A percentile compares a stretch with the other conserved stretches of the same genome.
phyloP scores from a whole-genome alignment of 2,329 filamentous ascomycete species.

The Aureobasidium pullulans region DNA sequence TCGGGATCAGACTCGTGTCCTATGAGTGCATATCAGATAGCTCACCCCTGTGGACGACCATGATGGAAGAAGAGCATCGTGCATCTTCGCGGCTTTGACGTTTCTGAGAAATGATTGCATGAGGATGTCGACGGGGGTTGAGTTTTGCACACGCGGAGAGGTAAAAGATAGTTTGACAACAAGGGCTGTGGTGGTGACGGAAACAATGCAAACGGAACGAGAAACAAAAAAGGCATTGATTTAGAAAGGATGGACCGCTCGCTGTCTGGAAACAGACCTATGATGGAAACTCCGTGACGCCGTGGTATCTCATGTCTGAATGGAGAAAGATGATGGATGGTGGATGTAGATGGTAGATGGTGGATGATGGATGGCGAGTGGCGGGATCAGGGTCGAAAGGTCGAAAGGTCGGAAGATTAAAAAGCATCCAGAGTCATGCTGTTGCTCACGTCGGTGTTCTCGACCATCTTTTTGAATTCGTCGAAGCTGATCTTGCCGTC shows the following conservation, averaged over 20 bases:
- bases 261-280: neutral
- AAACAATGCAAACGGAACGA: neutral
- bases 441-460: slow-evolving; percentile 64
- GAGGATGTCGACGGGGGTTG: no score
- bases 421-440: slow-evolving; percentile 1
- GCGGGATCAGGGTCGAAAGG: neutral
- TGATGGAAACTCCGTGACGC: slow-evolving; percentile 8
- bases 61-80: no score
- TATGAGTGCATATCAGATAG: no score
- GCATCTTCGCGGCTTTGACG: no score
- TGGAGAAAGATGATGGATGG: neutral
- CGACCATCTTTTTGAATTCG: slow-evolving; percentile 98
- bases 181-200: no score
- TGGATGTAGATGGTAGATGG: neutral
- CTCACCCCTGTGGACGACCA: no score
- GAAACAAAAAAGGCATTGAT: neutral
- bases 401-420: neutral
- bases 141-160: no score
- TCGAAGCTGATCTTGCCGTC: slow-evolving; percentile 99
- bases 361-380: no score
- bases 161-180: no score
- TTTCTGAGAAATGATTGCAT: no score
- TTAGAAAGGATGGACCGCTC: neutral
- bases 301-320: slow-evolving; percentile 14
- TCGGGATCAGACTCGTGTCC: no score